These are phyloP conservation scores for Solanum arcanum DNA, from an alignment of 257 asterid species.

Conservation along the genomic window DNA sequence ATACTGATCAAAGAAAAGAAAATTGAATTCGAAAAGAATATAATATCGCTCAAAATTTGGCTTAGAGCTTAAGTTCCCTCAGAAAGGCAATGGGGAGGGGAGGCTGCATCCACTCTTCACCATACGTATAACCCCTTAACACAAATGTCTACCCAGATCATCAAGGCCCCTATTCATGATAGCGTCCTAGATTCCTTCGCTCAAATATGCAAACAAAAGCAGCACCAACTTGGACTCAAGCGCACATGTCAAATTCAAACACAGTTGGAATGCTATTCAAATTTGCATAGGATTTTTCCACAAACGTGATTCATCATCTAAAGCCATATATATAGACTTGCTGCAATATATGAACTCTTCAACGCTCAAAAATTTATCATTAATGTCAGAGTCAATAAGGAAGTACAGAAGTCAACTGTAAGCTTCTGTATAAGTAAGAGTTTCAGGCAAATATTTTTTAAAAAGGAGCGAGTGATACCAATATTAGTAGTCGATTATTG, in stretches of 20 bases:
- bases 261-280: not conserved
- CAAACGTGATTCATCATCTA: not conserved
- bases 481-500: constrained; percentile 67
- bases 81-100: not conserved
- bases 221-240: not conserved
- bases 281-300: not conserved
- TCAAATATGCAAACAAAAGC: not conserved
- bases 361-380: not conserved
- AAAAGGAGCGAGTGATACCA: constrained; percentile 32
- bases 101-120: not conserved
- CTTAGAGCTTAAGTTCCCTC: not conserved
- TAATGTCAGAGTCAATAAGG: not conserved
- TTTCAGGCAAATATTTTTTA: not conserved
- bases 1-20: not conserved
- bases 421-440: not conserved
- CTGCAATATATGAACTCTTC: not conserved
- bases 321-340: not conserved
- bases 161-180: not conserved
- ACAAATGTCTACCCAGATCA: not conserved
- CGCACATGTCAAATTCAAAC: not conserved
- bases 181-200: not conserved
- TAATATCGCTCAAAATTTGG: not conserved
- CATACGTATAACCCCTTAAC: not conserved
- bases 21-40: not conserved
- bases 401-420: not conserved